Conservation (phyloP, 1,284 basidiomycete species). For the Porodaedalea pini region DNA sequence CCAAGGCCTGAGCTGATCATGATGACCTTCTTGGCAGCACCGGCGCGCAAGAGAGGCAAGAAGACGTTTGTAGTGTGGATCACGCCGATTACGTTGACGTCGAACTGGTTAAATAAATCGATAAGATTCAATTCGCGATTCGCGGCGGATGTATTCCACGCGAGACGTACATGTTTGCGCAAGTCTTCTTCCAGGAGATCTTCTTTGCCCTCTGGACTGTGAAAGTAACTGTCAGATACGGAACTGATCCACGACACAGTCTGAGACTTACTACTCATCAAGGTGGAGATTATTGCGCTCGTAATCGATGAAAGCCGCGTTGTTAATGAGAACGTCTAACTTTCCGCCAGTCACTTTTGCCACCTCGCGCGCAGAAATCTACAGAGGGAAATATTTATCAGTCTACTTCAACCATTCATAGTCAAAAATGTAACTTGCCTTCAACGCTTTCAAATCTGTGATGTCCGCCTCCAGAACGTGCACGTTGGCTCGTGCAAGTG, state of each 20-base stretch:
- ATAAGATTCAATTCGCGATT: constrained; percentile 5
- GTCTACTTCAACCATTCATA: neutral
- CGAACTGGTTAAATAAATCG: constrained; percentile 23
- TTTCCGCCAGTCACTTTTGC: constrained; percentile 31
- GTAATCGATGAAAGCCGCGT: constrained; percentile 26
- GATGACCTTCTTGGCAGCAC: constrained; percentile 37
- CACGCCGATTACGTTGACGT: constrained; percentile 37
- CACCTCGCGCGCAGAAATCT: constrained; percentile 26
- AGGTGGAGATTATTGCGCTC: constrained; percentile 14
- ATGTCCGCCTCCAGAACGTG: constrained; percentile 34
- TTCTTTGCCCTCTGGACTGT: constrained; percentile 12
- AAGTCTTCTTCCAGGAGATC: constrained; percentile 27
- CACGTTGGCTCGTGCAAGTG: constrained; percentile 27
- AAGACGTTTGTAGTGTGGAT: constrained; percentile 37
- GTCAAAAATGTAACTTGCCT: constrained; percentile 19
- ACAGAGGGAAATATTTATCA: neutral
- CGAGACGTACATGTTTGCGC: constrained; percentile 23
- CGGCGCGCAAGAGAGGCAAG: constrained; percentile 38
- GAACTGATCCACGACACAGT: too few species aligned
- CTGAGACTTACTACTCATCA: constrained; percentile 22
- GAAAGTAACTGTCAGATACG: neutral
- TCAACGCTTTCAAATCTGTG: constrained; percentile 28
- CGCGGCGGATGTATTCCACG: neutral
- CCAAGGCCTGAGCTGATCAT: constrained; percentile 32
- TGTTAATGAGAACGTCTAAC: constrained; percentile 37